phyloP scores from a whole-genome alignment of 805 yeast genomes.

The Wickerhamiella galacta region DNA sequence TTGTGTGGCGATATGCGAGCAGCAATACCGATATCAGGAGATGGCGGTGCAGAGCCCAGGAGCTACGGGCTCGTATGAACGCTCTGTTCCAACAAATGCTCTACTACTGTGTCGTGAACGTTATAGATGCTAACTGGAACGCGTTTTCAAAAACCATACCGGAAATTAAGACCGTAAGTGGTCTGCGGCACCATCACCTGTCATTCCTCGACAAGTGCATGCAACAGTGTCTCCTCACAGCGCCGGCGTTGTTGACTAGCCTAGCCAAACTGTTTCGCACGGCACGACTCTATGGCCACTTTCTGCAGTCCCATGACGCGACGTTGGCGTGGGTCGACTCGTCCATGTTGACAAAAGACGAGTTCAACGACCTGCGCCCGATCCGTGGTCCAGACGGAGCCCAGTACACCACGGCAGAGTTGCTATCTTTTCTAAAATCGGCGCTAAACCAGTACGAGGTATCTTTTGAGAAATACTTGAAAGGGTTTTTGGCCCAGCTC shows the following conservation, averaged over 20 bases:
- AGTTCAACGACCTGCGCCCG: slow-evolving; percentile 6
- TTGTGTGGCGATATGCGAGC: slow-evolving; percentile 47
- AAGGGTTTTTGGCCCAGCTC: neutral
- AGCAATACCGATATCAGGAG: slow-evolving; percentile 28
- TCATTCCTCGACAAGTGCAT: slow-evolving; percentile 45
- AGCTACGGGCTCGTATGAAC: slow-evolving; percentile 32
- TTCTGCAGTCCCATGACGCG: slow-evolving; percentile 12
- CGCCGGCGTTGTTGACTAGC: slow-evolving; percentile 33
- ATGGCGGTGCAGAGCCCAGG: slow-evolving; percentile 27
- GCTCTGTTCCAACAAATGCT: slow-evolving; percentile 39
- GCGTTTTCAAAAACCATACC: slow-evolving; percentile 23
- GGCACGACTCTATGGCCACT: slow-evolving; percentile 17
- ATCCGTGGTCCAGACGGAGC: slow-evolving; percentile 12
- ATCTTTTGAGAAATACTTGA: slow-evolving; percentile 1
- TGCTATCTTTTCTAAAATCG: slow-evolving; percentile 16
- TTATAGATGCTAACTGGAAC: slow-evolving; percentile 39
- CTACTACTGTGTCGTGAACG: slow-evolving; percentile 39
- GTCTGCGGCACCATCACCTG: slow-evolving; percentile 31
- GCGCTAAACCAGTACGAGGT: slow-evolving; percentile 19
- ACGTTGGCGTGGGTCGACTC: slow-evolving; percentile 17
- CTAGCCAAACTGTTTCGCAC: slow-evolving; percentile 26
- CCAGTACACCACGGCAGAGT: slow-evolving; percentile 12
- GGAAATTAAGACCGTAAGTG: slow-evolving; percentile 26
- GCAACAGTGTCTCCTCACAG: slow-evolving; percentile 51
- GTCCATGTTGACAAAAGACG: slow-evolving; percentile 10